A percentile compares a stretch with the other conserved stretches of the same genome.
These are phyloP conservation scores for Whalleya microplaca DNA, from an alignment of 2,329 filamentous ascomycete species.

Conservation along the genomic window DNA sequence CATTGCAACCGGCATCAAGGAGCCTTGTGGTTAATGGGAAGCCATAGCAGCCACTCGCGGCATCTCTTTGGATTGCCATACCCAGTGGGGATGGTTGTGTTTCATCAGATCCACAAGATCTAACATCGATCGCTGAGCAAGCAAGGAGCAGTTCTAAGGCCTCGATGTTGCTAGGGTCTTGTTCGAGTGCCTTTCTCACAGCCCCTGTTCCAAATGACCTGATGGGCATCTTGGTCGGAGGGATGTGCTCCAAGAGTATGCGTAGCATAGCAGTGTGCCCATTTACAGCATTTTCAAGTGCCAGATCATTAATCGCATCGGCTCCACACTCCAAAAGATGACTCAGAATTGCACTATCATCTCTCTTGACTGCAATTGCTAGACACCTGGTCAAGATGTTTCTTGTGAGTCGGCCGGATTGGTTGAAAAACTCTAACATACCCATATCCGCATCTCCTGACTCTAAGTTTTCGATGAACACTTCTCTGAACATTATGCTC, in stretches of 20 bases:
- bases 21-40: slow-evolving; percentile 8
- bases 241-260: not conserved
- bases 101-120: not conserved
- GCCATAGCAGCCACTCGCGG: not conserved
- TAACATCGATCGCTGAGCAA: slow-evolving; percentile 5
- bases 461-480: not conserved
- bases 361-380: not conserved
- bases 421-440: not conserved
- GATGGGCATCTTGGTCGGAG: not conserved
- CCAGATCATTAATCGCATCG: not conserved
- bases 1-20: slow-evolving; percentile 11
- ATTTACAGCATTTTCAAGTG: not conserved
- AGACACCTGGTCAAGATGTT: not conserved
- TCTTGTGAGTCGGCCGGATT: not conserved
- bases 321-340: not conserved
- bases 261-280: not conserved
- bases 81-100: not conserved
- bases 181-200: not conserved
- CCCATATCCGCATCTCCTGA: not conserved
- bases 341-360: not conserved
- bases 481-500: no score
- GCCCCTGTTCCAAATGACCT: not conserved
- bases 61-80: not conserved
- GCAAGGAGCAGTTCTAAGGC: slow-evolving; percentile 1
- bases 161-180: not conserved